phyloP scores from a whole-genome alignment of 352 stramenopile genomes.

The Aphanomyces cochlioides region DNA sequence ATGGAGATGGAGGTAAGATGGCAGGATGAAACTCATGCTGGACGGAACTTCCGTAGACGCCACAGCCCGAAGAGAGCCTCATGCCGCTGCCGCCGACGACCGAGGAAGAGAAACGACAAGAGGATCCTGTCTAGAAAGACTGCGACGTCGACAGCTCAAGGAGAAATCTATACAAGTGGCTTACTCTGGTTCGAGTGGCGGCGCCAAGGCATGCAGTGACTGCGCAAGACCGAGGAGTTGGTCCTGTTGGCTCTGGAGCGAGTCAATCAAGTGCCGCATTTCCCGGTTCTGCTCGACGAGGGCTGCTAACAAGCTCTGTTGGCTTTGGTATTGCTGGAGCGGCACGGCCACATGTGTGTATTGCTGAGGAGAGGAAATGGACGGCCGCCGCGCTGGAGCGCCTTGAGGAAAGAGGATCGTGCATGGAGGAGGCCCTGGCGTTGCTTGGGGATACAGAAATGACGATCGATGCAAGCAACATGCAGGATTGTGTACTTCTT shows the following conservation, averaged over 20 bases:
- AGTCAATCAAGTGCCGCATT: slow-evolving; percentile 11
- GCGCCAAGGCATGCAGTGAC: not conserved
- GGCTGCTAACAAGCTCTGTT: slow-evolving; percentile 9
- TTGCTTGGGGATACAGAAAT: not conserved
- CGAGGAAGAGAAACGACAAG: no score
- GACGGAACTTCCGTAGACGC: no score
- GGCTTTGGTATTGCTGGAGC: slow-evolving; percentile 18
- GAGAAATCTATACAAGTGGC: no score
- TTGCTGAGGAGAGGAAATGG: no score
- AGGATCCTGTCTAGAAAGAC: no score
- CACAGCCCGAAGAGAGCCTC: no score
- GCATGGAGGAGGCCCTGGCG: not conserved
- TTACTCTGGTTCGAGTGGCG: no score
- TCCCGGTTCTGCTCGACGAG: slow-evolving; percentile 23
- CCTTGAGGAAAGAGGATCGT: slow-evolving; percentile 5
- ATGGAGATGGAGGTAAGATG: no score
- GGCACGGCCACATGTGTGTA: slow-evolving; percentile 6
- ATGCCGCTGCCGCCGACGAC: no score
- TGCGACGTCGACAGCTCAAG: no score
- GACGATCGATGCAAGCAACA: slow-evolving; percentile 11
- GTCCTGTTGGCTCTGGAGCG: slow-evolving; percentile 21
- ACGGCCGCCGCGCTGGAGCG: no score
- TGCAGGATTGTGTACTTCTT: not conserved
- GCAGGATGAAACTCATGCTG: no score
- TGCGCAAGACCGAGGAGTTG: slow-evolving; percentile 9